A percentile compares a stretch with the other conserved stretches of the same genome.
phyloP scores from a whole-genome alignment of 83 land plant genomes.

The Larix sibirica region DNA sequence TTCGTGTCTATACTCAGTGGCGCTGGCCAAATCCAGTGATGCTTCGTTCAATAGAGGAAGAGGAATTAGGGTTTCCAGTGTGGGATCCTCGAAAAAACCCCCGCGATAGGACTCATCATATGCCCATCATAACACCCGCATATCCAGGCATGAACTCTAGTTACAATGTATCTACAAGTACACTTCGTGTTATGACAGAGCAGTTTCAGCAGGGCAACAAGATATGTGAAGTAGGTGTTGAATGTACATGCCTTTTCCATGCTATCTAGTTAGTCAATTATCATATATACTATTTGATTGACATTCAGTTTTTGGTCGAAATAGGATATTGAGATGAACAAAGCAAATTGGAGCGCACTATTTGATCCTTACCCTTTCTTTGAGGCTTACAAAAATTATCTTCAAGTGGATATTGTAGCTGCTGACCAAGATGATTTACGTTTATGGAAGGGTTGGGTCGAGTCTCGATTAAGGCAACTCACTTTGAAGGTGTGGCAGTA shows the following conservation, averaged over 20 bases:
- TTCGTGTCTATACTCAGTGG: conserved; percentile 91
- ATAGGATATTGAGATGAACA: conserved; percentile 74
- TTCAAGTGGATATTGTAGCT: conserved; percentile 84
- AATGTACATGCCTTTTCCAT: not conserved
- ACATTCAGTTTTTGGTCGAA: not conserved
- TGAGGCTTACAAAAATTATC: conserved; percentile 85
- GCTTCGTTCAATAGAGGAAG: conserved; percentile 90
- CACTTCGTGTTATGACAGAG: conserved; percentile 92
- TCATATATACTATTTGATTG: too few species aligned
- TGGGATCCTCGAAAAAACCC: conserved; percentile 99
- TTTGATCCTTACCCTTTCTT: conserved; percentile 91
- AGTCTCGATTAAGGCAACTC: conserved; percentile 81
- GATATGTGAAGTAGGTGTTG: conserved; percentile 68
- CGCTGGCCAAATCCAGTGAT: conserved; percentile 99
- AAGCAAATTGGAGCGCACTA: conserved; percentile 62
- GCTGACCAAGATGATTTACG: conserved; percentile 81
- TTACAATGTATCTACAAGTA: conserved; percentile 93
- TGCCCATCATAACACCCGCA: conserved; percentile 99
- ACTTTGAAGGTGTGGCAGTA: not conserved
- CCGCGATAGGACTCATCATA: conserved; percentile 73
- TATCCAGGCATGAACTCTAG: conserved; percentile 99
- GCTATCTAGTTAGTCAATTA: too few species aligned
- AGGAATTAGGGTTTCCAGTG: conserved; percentile 76
- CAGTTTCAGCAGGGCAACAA: conserved; percentile 74
- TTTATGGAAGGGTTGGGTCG: conserved; percentile 99